phyloP scores from a whole-genome alignment of 495 filamentous ascomycete species.

The Talaromyces trachyspermus region DNA sequence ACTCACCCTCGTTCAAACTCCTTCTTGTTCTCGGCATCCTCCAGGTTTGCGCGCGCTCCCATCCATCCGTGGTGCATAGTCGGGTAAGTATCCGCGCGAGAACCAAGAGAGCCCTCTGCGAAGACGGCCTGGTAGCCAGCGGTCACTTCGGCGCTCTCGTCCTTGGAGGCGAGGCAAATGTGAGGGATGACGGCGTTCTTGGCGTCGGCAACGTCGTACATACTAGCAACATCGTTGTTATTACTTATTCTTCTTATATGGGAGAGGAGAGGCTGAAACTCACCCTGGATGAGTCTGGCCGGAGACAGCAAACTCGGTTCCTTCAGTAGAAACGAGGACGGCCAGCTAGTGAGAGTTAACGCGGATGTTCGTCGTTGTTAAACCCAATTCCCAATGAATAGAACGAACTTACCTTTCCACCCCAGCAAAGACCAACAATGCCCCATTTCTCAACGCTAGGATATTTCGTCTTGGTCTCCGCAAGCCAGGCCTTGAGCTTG shows the following conservation, averaged over 20 bases:
- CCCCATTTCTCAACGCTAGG: slow-evolving; percentile 32
- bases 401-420: slow-evolving; percentile 29
- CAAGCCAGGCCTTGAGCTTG: slow-evolving; percentile 19
- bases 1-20: slow-evolving; percentile 49
- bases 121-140: slow-evolving; percentile 29
- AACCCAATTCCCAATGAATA: background rate
- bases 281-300: slow-evolving; percentile 46
- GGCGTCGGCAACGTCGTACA: slow-evolving; percentile 35
- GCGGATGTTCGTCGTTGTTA: background rate
- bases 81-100: slow-evolving; percentile 42
- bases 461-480: slow-evolving; percentile 19
- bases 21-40: slow-evolving; percentile 37
- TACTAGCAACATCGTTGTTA: slow-evolving; percentile 17
- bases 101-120: slow-evolving; percentile 28
- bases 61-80: slow-evolving; percentile 57
- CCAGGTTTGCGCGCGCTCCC: slow-evolving; percentile 50
- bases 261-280: slow-evolving; percentile 4
- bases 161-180: slow-evolving; percentile 45
- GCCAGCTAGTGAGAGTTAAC: slow-evolving; percentile 22
- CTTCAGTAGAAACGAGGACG: slow-evolving; percentile 30
- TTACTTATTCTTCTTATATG: background rate
- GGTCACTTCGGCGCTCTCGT: slow-evolving; percentile 40
- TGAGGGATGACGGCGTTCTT: slow-evolving; percentile 43
- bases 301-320: slow-evolving; percentile 37
- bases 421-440: slow-evolving; percentile 43